Evolutionary conservation across 495 filamentous ascomycete genomes (phyloP).

Genomic region (Xylaria curta): DNA sequence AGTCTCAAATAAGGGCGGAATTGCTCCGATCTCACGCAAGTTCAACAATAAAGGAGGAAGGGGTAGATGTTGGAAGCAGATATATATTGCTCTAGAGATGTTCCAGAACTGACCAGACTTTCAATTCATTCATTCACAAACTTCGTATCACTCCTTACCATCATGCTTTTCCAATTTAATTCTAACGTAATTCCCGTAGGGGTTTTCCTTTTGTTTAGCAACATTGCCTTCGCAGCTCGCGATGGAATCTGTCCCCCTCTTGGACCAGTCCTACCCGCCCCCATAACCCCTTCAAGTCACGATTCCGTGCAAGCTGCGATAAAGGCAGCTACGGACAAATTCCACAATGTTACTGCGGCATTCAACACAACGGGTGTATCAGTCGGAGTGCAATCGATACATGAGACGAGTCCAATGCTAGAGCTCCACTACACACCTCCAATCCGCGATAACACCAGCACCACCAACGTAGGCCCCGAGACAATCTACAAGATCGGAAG

Average conservation of each 20-base stretch:
- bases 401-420: conserved; percentile 40
- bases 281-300: conserved; percentile 32
- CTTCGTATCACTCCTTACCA: neutral
- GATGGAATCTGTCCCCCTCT: conserved; percentile 44
- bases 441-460: conserved; percentile 35
- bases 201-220: conserved; percentile 18
- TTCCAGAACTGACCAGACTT: neutral
- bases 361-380: conserved; percentile 43
- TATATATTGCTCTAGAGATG: conserved; percentile 2
- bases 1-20: neutral
- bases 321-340: conserved; percentile 14
- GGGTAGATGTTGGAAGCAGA: neutral
- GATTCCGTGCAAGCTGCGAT: conserved; percentile 30
- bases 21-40: neutral
- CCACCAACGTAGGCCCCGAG: conserved; percentile 46
- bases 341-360: conserved; percentile 30
- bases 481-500: conserved; percentile 60
- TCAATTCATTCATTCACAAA: neutral
- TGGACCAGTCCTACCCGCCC: conserved; percentile 42
- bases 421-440: conserved; percentile 45
- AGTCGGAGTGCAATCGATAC: conserved; percentile 45
- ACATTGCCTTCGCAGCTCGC: conserved; percentile 35
- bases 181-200: neutral
- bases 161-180: conserved; percentile 11
- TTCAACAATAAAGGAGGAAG: neutral